phyloP scores from a whole-genome alignment of 2,329 filamentous ascomycete species.

The Colletotrichum tabaci region DNA sequence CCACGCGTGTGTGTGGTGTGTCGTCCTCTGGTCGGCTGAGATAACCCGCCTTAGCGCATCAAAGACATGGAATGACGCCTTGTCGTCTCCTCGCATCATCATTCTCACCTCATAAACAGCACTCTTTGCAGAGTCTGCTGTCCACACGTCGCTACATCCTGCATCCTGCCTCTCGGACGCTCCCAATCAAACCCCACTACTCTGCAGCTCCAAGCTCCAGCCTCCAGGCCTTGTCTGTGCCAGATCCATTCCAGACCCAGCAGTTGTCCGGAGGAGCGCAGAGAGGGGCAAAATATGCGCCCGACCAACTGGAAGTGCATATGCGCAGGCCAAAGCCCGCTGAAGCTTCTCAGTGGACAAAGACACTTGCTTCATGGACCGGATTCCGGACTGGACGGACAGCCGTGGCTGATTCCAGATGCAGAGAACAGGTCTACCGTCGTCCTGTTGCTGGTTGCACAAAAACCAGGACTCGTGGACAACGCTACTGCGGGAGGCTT shows the following conservation, averaged over 20 bases:
- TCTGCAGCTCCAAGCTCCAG: slow-evolving; percentile 16
- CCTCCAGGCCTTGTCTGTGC: slow-evolving; percentile 4
- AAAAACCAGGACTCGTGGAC: slow-evolving; percentile 8
- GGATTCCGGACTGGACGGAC: slow-evolving; percentile 9
- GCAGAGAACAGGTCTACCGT: not conserved
- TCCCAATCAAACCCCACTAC: slow-evolving; percentile 21
- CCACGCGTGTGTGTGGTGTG: slow-evolving; percentile 12
- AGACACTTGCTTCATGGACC: slow-evolving; percentile 8
- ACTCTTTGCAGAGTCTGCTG: slow-evolving; percentile 5
- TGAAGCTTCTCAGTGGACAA: slow-evolving; percentile 19
- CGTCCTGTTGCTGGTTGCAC: slow-evolving; percentile 8
- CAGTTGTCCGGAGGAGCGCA: slow-evolving; percentile 21
- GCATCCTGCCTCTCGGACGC: slow-evolving; percentile 23
- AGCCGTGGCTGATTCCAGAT: slow-evolving; percentile 16
- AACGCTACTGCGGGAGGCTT: slow-evolving; percentile 5
- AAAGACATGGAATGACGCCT: slow-evolving; percentile 38
- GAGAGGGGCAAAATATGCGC: slow-evolving; percentile 31
- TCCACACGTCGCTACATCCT: not conserved
- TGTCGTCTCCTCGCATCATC: slow-evolving; percentile 20
- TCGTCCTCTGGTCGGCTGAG: slow-evolving; percentile 11
- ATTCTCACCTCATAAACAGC: slow-evolving; percentile 18
- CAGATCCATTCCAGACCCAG: slow-evolving; percentile 21
- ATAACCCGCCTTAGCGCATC: slow-evolving; percentile 16
- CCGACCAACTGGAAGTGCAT: slow-evolving; percentile 11
- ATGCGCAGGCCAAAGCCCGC: not conserved